Percentiles rank a stretch among this genome's conserved stretches.
Evolutionary conservation across 2,329 filamentous ascomycete species (phyloP).

Genomic region (Monosporascus sp.): DNA sequence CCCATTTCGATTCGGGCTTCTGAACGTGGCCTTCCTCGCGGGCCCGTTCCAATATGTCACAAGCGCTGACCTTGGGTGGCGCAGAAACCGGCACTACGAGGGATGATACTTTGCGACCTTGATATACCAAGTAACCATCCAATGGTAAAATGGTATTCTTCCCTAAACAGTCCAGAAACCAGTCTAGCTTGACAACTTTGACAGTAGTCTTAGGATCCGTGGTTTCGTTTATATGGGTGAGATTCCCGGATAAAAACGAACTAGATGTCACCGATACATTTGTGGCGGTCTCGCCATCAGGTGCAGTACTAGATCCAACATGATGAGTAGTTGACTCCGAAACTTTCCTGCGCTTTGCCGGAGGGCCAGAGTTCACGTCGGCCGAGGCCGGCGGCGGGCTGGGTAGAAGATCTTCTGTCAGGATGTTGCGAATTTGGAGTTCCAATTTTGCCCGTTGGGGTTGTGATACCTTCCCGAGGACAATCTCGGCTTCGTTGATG

Average conservation of each 20-base stretch:
- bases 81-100: constrained; percentile 7
- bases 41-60: constrained; percentile 27
- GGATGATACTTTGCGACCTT: constrained; percentile 33
- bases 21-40: constrained; percentile 12
- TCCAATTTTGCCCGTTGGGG: constrained; percentile 72
- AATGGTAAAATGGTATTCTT: constrained; percentile 39
- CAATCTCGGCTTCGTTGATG: constrained; percentile 63
- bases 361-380: constrained; percentile 12
- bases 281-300: constrained; percentile 14
- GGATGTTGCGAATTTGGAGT: constrained; percentile 60
- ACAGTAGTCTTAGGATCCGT: constrained; percentile 25
- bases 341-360: constrained; percentile 31
- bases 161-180: constrained; percentile 50
- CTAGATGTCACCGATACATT: neutral
- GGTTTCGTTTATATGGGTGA: neutral
- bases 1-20: constrained; percentile 9
- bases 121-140: constrained; percentile 48
- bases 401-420: constrained; percentile 42
- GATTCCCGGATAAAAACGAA: constrained; percentile 6
- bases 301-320: constrained; percentile 22
- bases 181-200: constrained; percentile 52
- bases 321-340: constrained; percentile 20
- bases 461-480: constrained; percentile 68
- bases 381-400: constrained; percentile 1
- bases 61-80: constrained; percentile 5